These are phyloP conservation scores for Fomitiporia mediterranea DNA, from an alignment of 1,284 basidiomycete genomes.

Conservation along the genomic window DNA sequence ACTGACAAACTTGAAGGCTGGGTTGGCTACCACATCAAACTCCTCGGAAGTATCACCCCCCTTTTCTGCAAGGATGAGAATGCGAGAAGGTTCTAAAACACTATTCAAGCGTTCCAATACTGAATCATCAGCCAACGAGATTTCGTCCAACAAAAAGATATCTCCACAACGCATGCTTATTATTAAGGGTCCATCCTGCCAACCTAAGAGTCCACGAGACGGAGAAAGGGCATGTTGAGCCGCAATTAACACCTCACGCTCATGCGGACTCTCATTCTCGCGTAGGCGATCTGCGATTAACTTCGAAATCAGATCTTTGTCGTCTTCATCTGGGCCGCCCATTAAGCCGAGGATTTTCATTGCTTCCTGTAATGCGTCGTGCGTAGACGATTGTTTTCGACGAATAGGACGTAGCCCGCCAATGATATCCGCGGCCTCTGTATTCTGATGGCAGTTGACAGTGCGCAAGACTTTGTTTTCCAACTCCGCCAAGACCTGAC, in stretches of 20 bases:
- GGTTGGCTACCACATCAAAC: conserved; percentile 60
- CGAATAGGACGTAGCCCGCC: conserved; percentile 93
- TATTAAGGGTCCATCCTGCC: conserved; percentile 94
- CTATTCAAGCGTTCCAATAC: conserved; percentile 97
- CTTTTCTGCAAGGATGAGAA: conserved; percentile 90
- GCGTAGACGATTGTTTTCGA: conserved; percentile 56
- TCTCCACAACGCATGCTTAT: conserved; percentile 87
- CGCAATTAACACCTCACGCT: conserved; percentile 23
- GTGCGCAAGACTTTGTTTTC: conserved; percentile 61
- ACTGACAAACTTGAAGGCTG: conserved; percentile 85
- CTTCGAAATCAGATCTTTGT: conserved; percentile 34
- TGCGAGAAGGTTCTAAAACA: conserved; percentile 88
- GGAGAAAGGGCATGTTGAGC: conserved; percentile 26
- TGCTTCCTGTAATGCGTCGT: conserved; percentile 43
- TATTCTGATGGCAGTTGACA: conserved; percentile 98
- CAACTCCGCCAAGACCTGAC: conserved; percentile 81
- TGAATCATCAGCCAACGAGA: conserved; percentile 97
- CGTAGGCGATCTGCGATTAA: conserved; percentile 37
- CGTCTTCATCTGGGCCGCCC: conserved; percentile 28
- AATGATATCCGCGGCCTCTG: conserved; percentile 97
- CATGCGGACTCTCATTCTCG: conserved; percentile 28
- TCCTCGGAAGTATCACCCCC: conserved; percentile 74
- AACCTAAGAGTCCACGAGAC: conserved; percentile 83
- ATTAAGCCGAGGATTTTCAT: conserved; percentile 38
- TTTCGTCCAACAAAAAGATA: conserved; percentile 92